Percentiles rank a stretch among this genome's conserved stretches.
Evolutionary conservation across 305 asterid genomes (phyloP).

Genomic region (Fraxinus paxiana): DNA sequence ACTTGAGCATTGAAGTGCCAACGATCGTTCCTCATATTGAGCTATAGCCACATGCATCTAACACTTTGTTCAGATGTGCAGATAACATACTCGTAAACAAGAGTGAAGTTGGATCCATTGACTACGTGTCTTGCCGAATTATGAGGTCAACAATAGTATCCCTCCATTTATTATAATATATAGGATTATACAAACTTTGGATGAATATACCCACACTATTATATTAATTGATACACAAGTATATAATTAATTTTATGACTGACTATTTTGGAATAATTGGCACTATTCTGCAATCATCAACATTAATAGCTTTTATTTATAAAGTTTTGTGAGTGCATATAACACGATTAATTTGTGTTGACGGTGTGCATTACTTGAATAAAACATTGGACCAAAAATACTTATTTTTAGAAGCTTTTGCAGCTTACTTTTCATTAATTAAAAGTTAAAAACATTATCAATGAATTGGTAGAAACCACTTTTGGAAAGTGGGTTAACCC

Average conservation of each 20-base stretch:
- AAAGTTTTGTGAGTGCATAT: background rate
- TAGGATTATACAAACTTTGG: background rate
- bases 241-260: background rate
- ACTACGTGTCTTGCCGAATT: background rate
- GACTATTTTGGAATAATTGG: background rate
- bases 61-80: background rate
- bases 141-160: background rate
- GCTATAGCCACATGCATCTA: background rate
- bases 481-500: background rate
- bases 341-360: background rate
- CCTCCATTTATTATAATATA: background rate
- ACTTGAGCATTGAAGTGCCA: background rate
- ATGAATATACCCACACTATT: background rate
- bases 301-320: background rate
- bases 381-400: background rate
- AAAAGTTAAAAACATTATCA: background rate
- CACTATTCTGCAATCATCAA: background rate
- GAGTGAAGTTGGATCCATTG: background rate
- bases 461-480: conserved; percentile 2
- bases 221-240: background rate
- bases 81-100: background rate
- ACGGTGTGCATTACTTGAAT: background rate
- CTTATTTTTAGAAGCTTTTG: background rate
- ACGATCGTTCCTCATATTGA: background rate
- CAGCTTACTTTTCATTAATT: conserved; percentile 1